Evolutionary conservation across 106 monocot species (phyloP).

Genomic region (Phalaenopsis aphrodite): DNA sequence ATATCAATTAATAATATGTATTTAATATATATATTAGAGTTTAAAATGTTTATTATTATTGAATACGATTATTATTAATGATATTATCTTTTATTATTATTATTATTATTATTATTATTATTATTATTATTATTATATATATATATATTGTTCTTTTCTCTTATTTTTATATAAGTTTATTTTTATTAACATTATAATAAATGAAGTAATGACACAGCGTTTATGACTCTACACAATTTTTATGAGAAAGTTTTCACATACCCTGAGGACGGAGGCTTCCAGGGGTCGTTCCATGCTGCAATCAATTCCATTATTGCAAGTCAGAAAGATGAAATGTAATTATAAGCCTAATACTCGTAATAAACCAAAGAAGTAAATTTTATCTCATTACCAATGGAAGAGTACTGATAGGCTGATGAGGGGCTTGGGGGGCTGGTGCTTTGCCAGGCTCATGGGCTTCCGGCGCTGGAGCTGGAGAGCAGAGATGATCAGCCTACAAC

Average conservation of each 20-base stretch:
- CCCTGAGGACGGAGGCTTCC: conserved; percentile 47
- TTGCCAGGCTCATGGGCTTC: background rate
- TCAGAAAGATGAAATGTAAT: background rate
- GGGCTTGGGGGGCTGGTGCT: background rate
- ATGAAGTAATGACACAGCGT: too few species aligned
- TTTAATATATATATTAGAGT: too few species aligned
- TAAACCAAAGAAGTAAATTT: background rate
- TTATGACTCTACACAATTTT: background rate
- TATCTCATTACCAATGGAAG: conserved; percentile 9
- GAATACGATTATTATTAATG: too few species aligned
- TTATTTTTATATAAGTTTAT: too few species aligned
- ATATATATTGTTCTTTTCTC: too few species aligned
- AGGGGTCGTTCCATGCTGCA: conserved; percentile 40
- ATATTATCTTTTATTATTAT: too few species aligned
- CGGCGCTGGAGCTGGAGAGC: background rate
- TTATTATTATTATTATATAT: too few species aligned
- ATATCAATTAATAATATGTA: too few species aligned
- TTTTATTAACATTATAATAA: too few species aligned
- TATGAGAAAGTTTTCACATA: background rate
- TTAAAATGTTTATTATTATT: too few species aligned
- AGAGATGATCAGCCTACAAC: background rate
- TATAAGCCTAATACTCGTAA: background rate
- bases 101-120: too few species aligned
- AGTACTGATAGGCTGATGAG: too few species aligned
- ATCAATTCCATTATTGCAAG: background rate